These are phyloP conservation scores for Camelina neglecta DNA, from an alignment of 345 rosid genomes.

Conservation along the genomic window DNA sequence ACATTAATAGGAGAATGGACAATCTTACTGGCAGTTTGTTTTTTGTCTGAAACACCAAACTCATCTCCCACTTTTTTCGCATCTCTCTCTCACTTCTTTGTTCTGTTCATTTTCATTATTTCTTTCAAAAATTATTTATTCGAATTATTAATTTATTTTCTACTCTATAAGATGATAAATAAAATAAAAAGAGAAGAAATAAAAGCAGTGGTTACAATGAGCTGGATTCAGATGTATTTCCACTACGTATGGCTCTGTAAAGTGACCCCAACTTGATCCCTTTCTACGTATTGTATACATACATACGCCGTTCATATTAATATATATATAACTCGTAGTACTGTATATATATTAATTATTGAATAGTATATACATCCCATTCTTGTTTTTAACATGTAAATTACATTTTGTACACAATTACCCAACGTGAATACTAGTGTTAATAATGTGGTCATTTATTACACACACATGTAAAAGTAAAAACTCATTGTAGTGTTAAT, in stretches of 20 bases:
- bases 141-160: not conserved
- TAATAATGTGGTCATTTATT: not conserved
- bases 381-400: not conserved
- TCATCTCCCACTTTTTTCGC: conserved; percentile 42
- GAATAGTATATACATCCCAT: not conserved
- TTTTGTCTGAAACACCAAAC: conserved; percentile 47
- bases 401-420: not conserved
- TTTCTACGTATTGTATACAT: conserved; percentile 40
- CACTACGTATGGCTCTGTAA: conserved; percentile 48
- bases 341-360: not conserved
- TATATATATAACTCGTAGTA: not conserved
- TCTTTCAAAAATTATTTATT: not conserved
- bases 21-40: conserved; percentile 47
- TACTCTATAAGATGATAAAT: conserved; percentile 4
- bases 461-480: conserved; percentile 5
- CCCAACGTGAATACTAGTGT: not conserved
- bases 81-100: not conserved
- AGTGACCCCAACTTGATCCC: conserved; percentile 43
- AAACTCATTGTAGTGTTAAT: not conserved
- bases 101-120: conserved; percentile 13
- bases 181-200: conserved; percentile 13
- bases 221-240: conserved; percentile 48
- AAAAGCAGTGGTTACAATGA: conserved; percentile 49
- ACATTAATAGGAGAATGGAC: conserved; percentile 46
- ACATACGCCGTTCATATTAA: conserved; percentile 1